These are phyloP conservation scores for Sordaria brevicollis DNA, from an alignment of 495 filamentous ascomycete species.

Conservation along the genomic window DNA sequence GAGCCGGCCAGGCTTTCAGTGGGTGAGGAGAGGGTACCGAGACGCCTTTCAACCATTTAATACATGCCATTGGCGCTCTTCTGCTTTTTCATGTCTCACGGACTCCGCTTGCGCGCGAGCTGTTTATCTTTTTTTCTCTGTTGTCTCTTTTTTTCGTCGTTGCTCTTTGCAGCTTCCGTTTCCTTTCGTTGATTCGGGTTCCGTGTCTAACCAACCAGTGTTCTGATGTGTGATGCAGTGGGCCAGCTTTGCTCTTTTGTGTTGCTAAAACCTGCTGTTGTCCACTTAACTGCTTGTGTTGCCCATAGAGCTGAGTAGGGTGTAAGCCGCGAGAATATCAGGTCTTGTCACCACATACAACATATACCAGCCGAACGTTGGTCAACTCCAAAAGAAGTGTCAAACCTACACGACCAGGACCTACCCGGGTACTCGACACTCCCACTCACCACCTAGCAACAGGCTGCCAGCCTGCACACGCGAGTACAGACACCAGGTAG, in stretches of 20 bases:
- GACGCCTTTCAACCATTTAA: conserved; percentile 14
- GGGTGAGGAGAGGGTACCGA: not conserved
- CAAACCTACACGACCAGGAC: not conserved
- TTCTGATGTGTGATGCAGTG: conserved; percentile 16
- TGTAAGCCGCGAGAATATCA: conserved; percentile 14
- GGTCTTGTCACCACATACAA: conserved; percentile 2
- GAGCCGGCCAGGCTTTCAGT: conserved; percentile 1
- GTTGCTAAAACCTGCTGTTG: conserved; percentile 9
- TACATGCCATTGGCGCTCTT: conserved; percentile 22
- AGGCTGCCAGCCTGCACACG: not conserved
- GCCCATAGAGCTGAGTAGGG: not conserved
- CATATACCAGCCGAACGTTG: conserved; percentile 4
- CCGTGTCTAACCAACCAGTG: conserved; percentile 9
- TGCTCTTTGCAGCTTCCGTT: not conserved
- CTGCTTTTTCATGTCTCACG: conserved; percentile 2
- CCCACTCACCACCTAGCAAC: not conserved
- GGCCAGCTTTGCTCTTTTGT: conserved; percentile 14
- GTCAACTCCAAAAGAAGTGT: conserved; percentile 1
- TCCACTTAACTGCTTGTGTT: conserved; percentile 7
- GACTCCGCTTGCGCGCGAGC: conserved; percentile 10
- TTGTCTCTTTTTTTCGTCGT: conserved; percentile 10
- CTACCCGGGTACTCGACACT: not conserved
- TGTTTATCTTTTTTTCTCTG: conserved; percentile 11
- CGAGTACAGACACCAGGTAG: not conserved
- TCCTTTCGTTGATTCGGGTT: not conserved